Percentiles rank a stretch among this genome's conserved stretches.
These are phyloP conservation scores for Hericium rajendrae DNA, from an alignment of 768 basidiomycete species.

Conservation along the genomic window DNA sequence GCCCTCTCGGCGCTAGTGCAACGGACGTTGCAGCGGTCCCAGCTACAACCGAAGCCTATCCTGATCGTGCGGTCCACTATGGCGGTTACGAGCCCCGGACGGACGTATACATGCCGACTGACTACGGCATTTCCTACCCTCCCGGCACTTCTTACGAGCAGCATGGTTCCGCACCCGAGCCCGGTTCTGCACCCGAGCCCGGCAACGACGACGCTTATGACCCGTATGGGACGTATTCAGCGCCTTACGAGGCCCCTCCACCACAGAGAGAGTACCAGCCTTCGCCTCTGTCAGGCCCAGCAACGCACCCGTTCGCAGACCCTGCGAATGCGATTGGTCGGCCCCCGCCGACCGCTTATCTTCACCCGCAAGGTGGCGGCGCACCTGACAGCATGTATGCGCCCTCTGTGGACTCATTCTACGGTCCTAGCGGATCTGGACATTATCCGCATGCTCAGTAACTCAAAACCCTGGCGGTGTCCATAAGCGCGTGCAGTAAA, in stretches of 20 bases:
- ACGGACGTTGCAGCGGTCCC: background rate
- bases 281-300: background rate
- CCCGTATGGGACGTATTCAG: background rate
- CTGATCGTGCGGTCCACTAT: slow-evolving; percentile 10
- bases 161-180: background rate
- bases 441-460: too few species aligned
- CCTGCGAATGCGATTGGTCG: background rate
- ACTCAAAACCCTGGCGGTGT: too few species aligned
- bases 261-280: background rate
- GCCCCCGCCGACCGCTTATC: background rate
- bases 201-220: background rate
- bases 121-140: slow-evolving; percentile 11
- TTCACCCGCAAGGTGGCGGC: background rate
- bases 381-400: background rate
- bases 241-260: background rate
- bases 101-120: background rate
- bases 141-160: background rate
- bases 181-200: background rate
- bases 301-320: slow-evolving; percentile 8
- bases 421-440: background rate
- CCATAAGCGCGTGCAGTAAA: too few species aligned
- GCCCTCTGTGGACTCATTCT: slow-evolving; percentile 6
- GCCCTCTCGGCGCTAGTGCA: background rate
- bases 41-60: slow-evolving; percentile 7
- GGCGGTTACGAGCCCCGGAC: background rate